Evolutionary conservation across 1,139 yeast species (phyloP), one percentile per base, ranked within the genome.

Genomic region (Magnusiomyces clavatus): DNA sequence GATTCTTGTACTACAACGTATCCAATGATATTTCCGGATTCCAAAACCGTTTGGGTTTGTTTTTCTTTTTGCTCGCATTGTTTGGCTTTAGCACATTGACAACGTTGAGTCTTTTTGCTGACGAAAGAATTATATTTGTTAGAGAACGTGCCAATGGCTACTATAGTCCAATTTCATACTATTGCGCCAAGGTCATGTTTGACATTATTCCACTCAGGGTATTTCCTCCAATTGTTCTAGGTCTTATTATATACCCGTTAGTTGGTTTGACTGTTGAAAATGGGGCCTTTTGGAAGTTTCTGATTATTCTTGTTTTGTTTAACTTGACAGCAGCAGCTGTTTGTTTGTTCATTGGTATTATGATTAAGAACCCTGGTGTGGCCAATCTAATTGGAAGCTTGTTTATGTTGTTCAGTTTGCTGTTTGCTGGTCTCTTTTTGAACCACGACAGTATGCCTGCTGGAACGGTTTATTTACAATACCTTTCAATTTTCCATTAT

Each of bases 11-110:
- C 68, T 90, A 83, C 69, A 76, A 88, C 61, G 82, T 90, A 24
- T 74, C 82, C 45, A 85, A 89, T 63, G 96, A 92, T 67, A 90
- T 92, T 54, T 82, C 95, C 63, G 98, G 98, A 0, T 92, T 92
- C 74, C 98, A 92, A 67, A 92, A 92, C 68, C 78, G 98, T 61
- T 74, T 92, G 58, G 98, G 98, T 0, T 73, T 92, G 56, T 92
- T 92, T 69, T 90, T 92, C 74, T 90, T 90, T 67, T 71, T 90
- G 51, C 74, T 92, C 58, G 88, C 97, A 3, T 77, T 90, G 62
- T 90, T 92, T 71, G 98, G 98, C 0, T 92, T 92, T 66, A 84
- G 95, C 1, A 83, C 97, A 0, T 75, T 92, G 63, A 92, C 97
- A 0, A 95, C 97, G 0, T 73, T 92, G 51, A 90, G 88, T 62